Percentiles rank a stretch among this genome's conserved stretches.
These are phyloP conservation scores for Pseudogymnoascus sp. DNA, from an alignment of 2,329 filamentous ascomycete genomes.

Conservation along the genomic window DNA sequence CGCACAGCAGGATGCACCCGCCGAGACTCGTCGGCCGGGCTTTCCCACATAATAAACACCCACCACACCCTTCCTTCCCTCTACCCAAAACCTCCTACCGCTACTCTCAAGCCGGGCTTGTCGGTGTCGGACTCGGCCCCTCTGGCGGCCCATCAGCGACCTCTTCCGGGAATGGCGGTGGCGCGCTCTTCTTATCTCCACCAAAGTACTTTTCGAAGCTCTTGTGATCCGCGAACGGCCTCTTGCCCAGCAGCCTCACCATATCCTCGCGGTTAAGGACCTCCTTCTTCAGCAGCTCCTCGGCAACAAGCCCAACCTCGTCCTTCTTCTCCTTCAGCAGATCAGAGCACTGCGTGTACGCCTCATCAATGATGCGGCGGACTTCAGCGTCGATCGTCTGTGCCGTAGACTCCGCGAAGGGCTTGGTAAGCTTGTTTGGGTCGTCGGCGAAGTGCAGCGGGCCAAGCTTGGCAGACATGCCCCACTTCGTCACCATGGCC, in stretches of 20 bases:
- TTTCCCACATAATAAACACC: neutral
- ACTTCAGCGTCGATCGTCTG: constrained; percentile 90
- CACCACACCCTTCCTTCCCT: neutral
- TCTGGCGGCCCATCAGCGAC: neutral
- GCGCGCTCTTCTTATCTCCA: constrained; percentile 47
- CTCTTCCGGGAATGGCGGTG: constrained; percentile 36
- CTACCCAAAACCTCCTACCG: neutral
- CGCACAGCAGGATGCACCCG: neutral
- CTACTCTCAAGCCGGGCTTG: neutral
- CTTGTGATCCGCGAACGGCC: constrained; percentile 72
- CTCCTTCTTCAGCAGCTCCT: constrained; percentile 89
- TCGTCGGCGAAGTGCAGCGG: constrained; percentile 85
- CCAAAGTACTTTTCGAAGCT: constrained; percentile 96
- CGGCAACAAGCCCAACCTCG: constrained; percentile 81
- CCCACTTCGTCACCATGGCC: constrained; percentile 98
- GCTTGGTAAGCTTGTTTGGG: constrained; percentile 78
- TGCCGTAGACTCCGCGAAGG: constrained; percentile 90
- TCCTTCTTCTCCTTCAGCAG: constrained; percentile 78
- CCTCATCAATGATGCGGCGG: constrained; percentile 80
- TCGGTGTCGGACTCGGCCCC: neutral
- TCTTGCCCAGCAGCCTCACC: constrained; percentile 73
- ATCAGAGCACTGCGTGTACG: constrained; percentile 82
- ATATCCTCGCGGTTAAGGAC: constrained; percentile 87
- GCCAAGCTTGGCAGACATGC: constrained; percentile 92
- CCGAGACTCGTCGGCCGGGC: neutral